A percentile compares a stretch with the other conserved stretches of the same genome.
phyloP scores from a whole-genome alignment of 371 early-diverging fungal genomes.

The Syncephalastrum racemosum region DNA sequence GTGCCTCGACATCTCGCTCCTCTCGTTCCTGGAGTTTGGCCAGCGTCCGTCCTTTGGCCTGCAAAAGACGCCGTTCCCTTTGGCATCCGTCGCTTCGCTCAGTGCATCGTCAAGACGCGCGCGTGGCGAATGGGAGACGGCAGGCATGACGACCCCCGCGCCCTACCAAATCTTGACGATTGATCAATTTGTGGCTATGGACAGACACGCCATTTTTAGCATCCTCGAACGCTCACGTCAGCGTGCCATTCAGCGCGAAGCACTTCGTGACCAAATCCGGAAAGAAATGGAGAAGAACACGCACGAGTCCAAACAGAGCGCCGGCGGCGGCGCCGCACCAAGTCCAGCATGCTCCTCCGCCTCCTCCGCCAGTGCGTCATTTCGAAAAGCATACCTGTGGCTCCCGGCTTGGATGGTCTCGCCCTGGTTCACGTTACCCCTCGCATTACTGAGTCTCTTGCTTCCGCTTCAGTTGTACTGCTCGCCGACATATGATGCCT shows the following conservation, averaged over 20 bases:
- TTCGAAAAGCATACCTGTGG: too few species aligned
- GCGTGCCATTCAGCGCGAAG: constrained; percentile 20
- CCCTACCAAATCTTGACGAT: constrained; percentile 42
- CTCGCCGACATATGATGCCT: too few species aligned
- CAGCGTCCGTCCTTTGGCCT: constrained; percentile 22
- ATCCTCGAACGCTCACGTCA: constrained; percentile 33
- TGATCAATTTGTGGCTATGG: constrained; percentile 36
- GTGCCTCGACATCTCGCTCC: constrained; percentile 16
- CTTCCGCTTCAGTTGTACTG: too few species aligned
- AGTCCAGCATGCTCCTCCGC: too few species aligned
- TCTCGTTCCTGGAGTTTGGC: constrained; percentile 15
- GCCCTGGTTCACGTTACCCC: too few species aligned
- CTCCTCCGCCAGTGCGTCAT: too few species aligned
- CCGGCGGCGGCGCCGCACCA: too few species aligned
- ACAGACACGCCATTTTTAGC: constrained; percentile 30
- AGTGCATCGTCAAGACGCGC: background rate
- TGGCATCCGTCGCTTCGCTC: background rate
- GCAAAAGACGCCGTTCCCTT: background rate
- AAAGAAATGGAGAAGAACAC: background rate
- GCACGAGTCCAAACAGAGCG: too few species aligned
- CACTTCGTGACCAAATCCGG: constrained; percentile 11
- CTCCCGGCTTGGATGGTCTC: too few species aligned
- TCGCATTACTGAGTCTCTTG: too few species aligned
- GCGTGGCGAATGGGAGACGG: constrained; percentile 25
- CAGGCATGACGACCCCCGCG: constrained; percentile 25